Base-by-base conservation (phyloP, 2,329 filamentous ascomycete species). In the Alternaria angustiovoidea region DNA sequence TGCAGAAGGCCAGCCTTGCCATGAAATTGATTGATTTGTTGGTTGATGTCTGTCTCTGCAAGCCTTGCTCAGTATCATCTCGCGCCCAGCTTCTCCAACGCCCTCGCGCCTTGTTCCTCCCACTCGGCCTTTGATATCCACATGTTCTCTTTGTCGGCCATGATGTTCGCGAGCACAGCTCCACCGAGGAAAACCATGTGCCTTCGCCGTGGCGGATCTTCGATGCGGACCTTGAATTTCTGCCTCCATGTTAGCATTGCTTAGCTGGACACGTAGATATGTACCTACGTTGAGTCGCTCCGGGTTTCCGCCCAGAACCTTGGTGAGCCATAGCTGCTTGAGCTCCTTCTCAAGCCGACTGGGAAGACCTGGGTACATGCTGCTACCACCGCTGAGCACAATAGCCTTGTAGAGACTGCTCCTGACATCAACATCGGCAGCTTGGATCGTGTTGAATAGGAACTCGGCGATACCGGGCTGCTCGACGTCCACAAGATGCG, bases 161-260 rank as follows among this genome's bases (percentile, higher is more conserved):
- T 98, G 80, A 99, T 96, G 79, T 98, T 98, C 71, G 95, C 95
- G 73, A 99, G 84, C 64, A 99, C 95, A 26, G 95, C 95, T 71
- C 95, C 95, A 59, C 95, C 95, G 57, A 99, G 82, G 86, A 99
- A 98, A n/a, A 99, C 95, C 94, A 99, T 98, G 84, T 99, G 95
- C 81, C 94, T 87, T 83, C 95, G 88, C 81, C 95, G 88, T 34
- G 95, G 95, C 52, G 95, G 95, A 79, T 99, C 95, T 80, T 99
- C 95, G 84, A 99, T 98, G 80, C 95, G 89, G 68, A 99, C 94
- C 88, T 98, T 99, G 87, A 99, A 99, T 89, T 98, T 99, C 89
- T 89, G 70, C 49, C 7, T 42, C 22, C 2, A 20, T 53, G 57
- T 79, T 55, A 79, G 72, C 44, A 38, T 20, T 38, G 36, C 39